Conservation (phyloP, 2,329 filamentous ascomycete species). For the Trichophyton equinum region DNA sequence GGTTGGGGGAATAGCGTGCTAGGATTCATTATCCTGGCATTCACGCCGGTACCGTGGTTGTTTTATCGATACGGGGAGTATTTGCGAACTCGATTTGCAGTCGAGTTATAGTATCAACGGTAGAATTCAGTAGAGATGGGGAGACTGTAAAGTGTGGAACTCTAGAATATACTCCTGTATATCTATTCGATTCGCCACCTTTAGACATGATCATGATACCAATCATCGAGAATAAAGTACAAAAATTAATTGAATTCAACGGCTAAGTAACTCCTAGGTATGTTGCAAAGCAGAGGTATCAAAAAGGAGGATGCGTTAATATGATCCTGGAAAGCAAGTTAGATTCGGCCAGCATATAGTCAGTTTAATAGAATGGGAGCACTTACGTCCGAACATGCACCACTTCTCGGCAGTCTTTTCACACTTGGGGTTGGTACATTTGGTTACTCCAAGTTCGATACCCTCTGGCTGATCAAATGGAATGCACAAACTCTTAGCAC, state of each 20-base stretch:
- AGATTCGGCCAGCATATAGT: background rate
- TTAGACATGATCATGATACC: background rate
- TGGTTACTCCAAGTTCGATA: slow-evolving; percentile 66
- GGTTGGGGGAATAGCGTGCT: slow-evolving; percentile 50
- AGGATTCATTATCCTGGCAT: slow-evolving; percentile 36
- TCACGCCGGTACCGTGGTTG: slow-evolving; percentile 33
- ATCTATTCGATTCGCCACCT: background rate
- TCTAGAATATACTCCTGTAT: background rate
- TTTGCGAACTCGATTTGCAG: slow-evolving; percentile 27
- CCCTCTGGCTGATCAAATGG: slow-evolving; percentile 78
- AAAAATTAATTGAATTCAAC: background rate
- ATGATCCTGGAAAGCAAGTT: slow-evolving; percentile 14
- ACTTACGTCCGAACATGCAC: slow-evolving; percentile 66
- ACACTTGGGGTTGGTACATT: slow-evolving; percentile 87
- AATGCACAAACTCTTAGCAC: slow-evolving; percentile 64
- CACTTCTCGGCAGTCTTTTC: slow-evolving; percentile 63
- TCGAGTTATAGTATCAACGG: background rate
- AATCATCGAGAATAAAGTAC: background rate
- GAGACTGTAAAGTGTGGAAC: background rate
- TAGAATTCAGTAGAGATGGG: background rate
- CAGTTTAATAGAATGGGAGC: background rate
- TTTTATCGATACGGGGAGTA: slow-evolving; percentile 29
- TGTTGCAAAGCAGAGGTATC: background rate
- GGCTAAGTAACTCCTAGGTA: slow-evolving; percentile 2
- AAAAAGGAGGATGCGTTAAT: slow-evolving; percentile 8